Conservation (phyloP, 805 yeast species). For the Hanseniaspora vineae region DNA sequence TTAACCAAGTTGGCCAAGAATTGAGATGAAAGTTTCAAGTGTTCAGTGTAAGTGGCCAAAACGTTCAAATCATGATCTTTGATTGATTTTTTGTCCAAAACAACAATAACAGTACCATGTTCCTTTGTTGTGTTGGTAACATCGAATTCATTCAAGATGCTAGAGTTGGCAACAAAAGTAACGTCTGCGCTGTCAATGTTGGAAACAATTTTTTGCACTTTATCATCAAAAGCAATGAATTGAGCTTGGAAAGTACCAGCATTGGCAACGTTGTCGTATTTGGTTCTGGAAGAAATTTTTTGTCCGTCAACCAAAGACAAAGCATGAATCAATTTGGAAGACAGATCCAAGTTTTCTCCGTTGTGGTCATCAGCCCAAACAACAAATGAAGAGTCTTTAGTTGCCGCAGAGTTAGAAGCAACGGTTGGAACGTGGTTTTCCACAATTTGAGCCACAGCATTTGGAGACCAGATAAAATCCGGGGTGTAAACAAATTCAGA, state of each 20-base stretch:
- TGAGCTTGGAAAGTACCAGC: conserved; percentile 73
- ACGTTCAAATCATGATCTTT: conserved; percentile 22
- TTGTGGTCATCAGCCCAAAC: conserved; percentile 64
- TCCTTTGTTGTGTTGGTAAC: conserved; percentile 45
- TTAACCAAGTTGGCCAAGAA: conserved; percentile 40
- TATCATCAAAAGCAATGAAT: conserved; percentile 27
- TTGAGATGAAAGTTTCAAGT: conserved; percentile 33
- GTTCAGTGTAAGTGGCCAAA: conserved; percentile 33
- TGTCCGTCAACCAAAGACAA: conserved; percentile 49
- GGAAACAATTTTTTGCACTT: conserved; percentile 10
- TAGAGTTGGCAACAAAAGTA: conserved; percentile 47
- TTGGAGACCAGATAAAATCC: conserved; percentile 42
- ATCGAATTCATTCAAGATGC: conserved; percentile 44
- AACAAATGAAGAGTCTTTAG: conserved; percentile 25
- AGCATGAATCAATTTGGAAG: conserved; percentile 55
- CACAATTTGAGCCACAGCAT: conserved; percentile 37
- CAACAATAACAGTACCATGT: conserved; percentile 43
- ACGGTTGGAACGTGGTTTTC: conserved; percentile 24
- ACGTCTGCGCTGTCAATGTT: conserved; percentile 49
- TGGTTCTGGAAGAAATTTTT: conserved; percentile 42
- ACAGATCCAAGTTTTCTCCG: conserved; percentile 33
- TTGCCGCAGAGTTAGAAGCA: conserved; percentile 11
- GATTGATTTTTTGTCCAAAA: conserved; percentile 23
- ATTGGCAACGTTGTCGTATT: conserved; percentile 55
- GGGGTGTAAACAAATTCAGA: conserved; percentile 41